Base-by-base conservation (phyloP, 2,329 filamentous ascomycete species). In the Exophiala sp. region DNA sequence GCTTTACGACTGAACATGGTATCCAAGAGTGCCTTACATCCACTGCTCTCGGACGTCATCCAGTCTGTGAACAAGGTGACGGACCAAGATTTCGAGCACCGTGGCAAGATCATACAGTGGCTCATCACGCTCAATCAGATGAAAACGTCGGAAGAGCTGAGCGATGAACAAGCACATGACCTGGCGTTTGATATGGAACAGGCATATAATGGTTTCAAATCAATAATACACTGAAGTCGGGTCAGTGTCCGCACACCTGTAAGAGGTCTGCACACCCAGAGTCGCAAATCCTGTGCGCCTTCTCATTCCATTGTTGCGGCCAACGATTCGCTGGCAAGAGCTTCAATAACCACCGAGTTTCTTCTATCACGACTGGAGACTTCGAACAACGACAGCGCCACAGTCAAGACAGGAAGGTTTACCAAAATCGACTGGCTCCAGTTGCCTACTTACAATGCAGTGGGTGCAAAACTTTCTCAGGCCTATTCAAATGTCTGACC, bases 101-200 rank as follows among this genome's bases (percentile, higher is more conserved):
- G 95, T 62, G 91, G 89, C 64, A 97, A 97, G 79, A 97, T 99
- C 64, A 91, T 99, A 52, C 91, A 96, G 70, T 99, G 94, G 94
- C 79, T 99, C 62, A 99, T 99, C 65, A 88, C 89, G 5, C 77
- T 99, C 60, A 99, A 99, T 69, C 91, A 96, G 73, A 97, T 99
- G 94, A 89, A 89, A 67, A 94, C 91, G 7, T 91, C 90, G 1
- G 91, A 97, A 66, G 91, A 96, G 69, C 72, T 99, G 63, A 86
- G 82, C 63, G 88, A 95, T 65, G 86, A 92, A 54, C 90, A 96
- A 72, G 88, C 88, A 5, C 79, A 92, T 53, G 91, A 99, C 71
- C 75, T 97, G 63, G 88, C 94, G 62, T 84, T 96, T 70, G 92
- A 97, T 69, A 95, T 97, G 66, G 90, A 96, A 68, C 86, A 89